Conservation (phyloP, 768 basidiomycete species). For the Mycena amicta region DNA sequence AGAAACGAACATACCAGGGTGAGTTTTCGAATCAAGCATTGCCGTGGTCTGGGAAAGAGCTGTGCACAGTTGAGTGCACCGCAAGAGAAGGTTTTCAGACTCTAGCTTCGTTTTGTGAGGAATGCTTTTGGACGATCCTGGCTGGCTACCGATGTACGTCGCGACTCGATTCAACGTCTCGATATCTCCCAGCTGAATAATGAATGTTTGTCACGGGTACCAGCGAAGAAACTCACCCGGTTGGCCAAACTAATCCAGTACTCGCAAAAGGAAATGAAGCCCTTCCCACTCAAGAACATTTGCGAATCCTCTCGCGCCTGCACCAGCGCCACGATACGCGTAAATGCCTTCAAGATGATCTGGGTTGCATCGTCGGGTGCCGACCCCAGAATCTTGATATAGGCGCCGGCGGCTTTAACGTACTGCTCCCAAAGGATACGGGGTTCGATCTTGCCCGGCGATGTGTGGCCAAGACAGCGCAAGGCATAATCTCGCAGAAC, state of each 20-base stretch:
- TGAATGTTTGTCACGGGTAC: background rate
- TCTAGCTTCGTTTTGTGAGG: background rate
- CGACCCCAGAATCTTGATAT: conserved; percentile 39
- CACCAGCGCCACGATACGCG: conserved; percentile 43
- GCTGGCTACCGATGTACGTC: conserved; percentile 33
- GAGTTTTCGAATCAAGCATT: conserved; percentile 35
- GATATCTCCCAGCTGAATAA: conserved; percentile 49
- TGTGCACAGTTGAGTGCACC: conserved; percentile 45
- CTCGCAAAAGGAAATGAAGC: conserved; percentile 69
- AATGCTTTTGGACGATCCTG: conserved; percentile 4
- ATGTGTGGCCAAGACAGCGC: conserved; percentile 49
- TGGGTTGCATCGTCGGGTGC: conserved; percentile 32
- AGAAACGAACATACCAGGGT: conserved; percentile 24
- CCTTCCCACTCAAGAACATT: conserved; percentile 48
- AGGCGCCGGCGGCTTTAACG: conserved; percentile 50
- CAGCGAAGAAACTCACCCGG: conserved; percentile 44
- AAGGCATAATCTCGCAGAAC: conserved; percentile 48
- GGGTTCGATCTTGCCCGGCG: conserved; percentile 49
- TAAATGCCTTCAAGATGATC: conserved; percentile 46
- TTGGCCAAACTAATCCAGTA: conserved; percentile 72
- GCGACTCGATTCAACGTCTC: conserved; percentile 50
- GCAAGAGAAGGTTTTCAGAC: conserved; percentile 27
- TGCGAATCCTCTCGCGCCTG: conserved; percentile 38
- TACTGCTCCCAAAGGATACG: conserved; percentile 73
- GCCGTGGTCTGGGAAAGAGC: conserved; percentile 48